Conservation (phyloP, 108 stramenopile species). For the Chaetoceros tenuissimus region DNA sequence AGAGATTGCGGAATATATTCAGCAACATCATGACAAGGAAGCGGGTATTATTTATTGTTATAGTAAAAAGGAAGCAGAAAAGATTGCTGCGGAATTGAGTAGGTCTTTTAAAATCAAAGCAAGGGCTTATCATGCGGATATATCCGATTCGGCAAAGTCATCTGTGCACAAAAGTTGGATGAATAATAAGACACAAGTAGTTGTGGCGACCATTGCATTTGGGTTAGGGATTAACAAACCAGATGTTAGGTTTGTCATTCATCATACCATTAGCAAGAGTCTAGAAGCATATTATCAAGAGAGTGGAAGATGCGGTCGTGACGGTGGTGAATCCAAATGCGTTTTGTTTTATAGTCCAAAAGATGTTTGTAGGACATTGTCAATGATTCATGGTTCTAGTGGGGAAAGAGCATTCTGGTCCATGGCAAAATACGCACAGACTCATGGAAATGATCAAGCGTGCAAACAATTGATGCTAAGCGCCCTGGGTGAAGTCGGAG, state of each 20-base stretch:
- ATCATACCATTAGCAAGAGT: constrained; percentile 80
- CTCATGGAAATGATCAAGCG: constrained; percentile 49
- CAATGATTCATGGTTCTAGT: constrained; percentile 56
- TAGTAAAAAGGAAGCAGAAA: constrained; percentile 82
- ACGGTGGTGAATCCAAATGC: constrained; percentile 81
- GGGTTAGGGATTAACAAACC: constrained; percentile 96
- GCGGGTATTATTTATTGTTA: constrained; percentile 91
- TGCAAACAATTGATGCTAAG: constrained; percentile 55
- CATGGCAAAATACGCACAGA: constrained; percentile 74
- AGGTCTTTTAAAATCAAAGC: constrained; percentile 79
- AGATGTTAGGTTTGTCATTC: constrained; percentile 69
- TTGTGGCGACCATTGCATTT: constrained; percentile 93
- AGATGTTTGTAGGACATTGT: constrained; percentile 62
- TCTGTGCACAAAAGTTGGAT: constrained; percentile 79
- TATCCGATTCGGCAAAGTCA: constrained; percentile 33
- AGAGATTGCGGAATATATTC: constrained; percentile 71
- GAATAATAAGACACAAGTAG: constrained; percentile 81
- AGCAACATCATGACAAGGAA: constrained; percentile 33
- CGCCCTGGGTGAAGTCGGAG: constrained; percentile 59
- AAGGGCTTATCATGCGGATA: constrained; percentile 59
- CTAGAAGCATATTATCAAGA: constrained; percentile 96
- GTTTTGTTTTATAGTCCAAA: constrained; percentile 75
- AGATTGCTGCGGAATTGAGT: constrained; percentile 54
- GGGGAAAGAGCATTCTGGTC: constrained; percentile 40
- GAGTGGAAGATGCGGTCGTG: constrained; percentile 89